Evolutionary conservation across 2,329 filamentous ascomycete genomes (phyloP).

Genomic region (Metarhizium rileyi): DNA sequence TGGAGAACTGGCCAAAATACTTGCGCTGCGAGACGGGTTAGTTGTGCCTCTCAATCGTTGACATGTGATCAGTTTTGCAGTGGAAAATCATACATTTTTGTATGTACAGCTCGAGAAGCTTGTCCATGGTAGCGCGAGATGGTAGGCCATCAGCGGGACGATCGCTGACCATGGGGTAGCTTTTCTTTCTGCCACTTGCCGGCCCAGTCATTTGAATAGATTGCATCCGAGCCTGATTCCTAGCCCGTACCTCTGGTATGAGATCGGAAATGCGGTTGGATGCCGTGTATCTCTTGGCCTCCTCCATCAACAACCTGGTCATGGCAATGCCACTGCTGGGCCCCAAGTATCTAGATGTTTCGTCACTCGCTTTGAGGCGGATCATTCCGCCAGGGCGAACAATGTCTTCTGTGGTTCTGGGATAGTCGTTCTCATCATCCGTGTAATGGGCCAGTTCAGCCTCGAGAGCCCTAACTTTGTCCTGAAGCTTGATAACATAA

Average conservation of each 20-base stretch:
- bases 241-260: slow-evolving; percentile 62
- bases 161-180: slow-evolving; percentile 83
- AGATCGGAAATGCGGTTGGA: slow-evolving; percentile 87
- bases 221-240: slow-evolving; percentile 46
- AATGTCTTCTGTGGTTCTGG: slow-evolving; percentile 70
- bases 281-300: slow-evolving; percentile 88
- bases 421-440: slow-evolving; percentile 61
- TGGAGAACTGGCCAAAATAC: slow-evolving; percentile 81
- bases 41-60: not conserved
- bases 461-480: slow-evolving; percentile 74
- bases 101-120: slow-evolving; percentile 75
- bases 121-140: slow-evolving; percentile 61
- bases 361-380: slow-evolving; percentile 73
- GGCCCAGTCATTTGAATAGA: slow-evolving; percentile 43
- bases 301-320: slow-evolving; percentile 88
- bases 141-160: slow-evolving; percentile 70
- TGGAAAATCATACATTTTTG: slow-evolving; percentile 55
- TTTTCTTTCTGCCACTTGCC: slow-evolving; percentile 60
- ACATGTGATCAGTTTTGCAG: not conserved
- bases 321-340: slow-evolving; percentile 94
- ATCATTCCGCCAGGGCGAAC: slow-evolving; percentile 80
- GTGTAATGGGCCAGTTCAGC: slow-evolving; percentile 71
- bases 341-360: slow-evolving; percentile 78
- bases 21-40: slow-evolving; percentile 50
- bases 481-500: slow-evolving; percentile 87